These are phyloP conservation scores for Chlamydomonas eustigma DNA, from an alignment of 139 green algal species.

Conservation along the genomic window DNA sequence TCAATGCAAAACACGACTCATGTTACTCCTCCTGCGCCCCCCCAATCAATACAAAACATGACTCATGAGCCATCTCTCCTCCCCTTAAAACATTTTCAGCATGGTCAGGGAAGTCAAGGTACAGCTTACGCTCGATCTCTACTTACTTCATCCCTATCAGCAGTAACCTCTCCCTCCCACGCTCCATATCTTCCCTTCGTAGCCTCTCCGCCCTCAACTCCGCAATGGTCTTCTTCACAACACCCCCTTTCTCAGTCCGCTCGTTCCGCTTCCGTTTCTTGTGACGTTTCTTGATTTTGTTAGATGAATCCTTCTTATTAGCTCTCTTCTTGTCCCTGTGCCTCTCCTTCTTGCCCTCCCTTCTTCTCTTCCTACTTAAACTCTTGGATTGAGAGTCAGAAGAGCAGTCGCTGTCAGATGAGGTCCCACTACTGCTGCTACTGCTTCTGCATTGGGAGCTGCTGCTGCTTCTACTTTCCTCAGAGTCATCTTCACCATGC, in stretches of 20 bases:
- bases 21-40: neutral
- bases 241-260: neutral
- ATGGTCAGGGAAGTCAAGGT: neutral
- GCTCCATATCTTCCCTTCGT: conserved; percentile 37
- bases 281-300: conserved; percentile 2
- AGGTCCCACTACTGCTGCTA: conserved; percentile 1
- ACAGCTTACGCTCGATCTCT: neutral
- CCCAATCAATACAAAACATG: neutral
- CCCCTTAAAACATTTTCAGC: neutral
- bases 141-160: conserved; percentile 14
- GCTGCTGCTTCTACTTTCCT: conserved; percentile 9
- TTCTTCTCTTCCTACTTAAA: neutral
- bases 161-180: conserved; percentile 13
- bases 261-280: neutral
- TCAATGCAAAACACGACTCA: conserved; percentile 1
- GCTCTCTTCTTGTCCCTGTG: neutral
- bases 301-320: conserved; percentile 4
- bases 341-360: neutral
- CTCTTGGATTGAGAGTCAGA: neutral
- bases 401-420: neutral
- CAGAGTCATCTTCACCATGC: no score
- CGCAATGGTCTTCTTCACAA: conserved; percentile 20
- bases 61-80: neutral
- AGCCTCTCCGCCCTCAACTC: conserved; percentile 55
- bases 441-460: conserved; percentile 12